Base-by-base conservation (phyloP, 2,329 filamentous ascomycete genomes). In the Neofusicoccum cordaticola region DNA sequence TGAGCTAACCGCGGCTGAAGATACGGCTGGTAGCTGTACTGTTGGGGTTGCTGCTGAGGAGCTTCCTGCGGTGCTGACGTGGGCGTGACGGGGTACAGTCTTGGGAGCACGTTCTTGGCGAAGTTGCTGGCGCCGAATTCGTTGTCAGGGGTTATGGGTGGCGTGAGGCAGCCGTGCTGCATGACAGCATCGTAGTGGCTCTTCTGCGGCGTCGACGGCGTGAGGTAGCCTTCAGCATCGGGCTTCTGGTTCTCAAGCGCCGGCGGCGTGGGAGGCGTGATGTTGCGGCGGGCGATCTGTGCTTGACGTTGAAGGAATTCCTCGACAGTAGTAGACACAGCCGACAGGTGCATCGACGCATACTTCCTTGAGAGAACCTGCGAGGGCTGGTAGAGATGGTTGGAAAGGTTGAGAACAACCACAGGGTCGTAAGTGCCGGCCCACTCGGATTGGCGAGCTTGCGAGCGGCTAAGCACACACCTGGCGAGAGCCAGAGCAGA, bases 401-500 rank as follows among this genome's bases (percentile, higher is more conserved):
- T 87, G 19, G 86, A 88, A 63, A 90, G 78, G 67, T 83, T 83
- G 67, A 88, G 81, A 17, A 89, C 81, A 0, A 89, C 90, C 66
- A 88, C 81, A 68, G 89, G 86, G 74, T 92, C 90, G 64, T 86
- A 86, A 65, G 87, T 85, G 70, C 89, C 82, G 65, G 85, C 88
- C 91, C 92, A 96, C 69, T 93, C 89, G 44, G 85, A 86, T 67
- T 91, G 88, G 68, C 87, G 87, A 68, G 89, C 84, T 76, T 96
- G 92, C 45, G 89, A 86, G 66, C 92, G 89, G 72, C 88, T 88
- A 11, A 98, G 85, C 68, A 99, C 92, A 74, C 91, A 94, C 68
- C 93, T 86, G 44, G 94, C 89, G 45, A 99, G 85, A 62, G 92
- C 92, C 64, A 98, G 83, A 11, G 93, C 92, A 48, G 93, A 90